Conservation (phyloP, 495 filamentous ascomycete species). For the Glarea lozoyensis region DNA sequence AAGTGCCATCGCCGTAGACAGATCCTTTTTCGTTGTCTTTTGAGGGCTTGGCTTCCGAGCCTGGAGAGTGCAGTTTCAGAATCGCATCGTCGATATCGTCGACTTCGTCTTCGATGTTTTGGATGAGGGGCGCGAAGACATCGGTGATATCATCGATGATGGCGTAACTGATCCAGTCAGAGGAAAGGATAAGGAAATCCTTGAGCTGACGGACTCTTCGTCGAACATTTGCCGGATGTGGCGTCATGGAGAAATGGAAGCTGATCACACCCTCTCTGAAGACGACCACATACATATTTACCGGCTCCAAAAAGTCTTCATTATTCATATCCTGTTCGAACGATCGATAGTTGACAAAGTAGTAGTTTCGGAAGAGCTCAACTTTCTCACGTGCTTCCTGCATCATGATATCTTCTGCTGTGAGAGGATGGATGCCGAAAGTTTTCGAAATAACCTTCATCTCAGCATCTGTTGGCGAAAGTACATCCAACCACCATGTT, state of each 20-base stretch:
- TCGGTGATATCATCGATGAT: slow-evolving; percentile 98
- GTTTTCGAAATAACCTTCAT: slow-evolving; percentile 87
- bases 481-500: slow-evolving; percentile 91
- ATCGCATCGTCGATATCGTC: slow-evolving; percentile 83
- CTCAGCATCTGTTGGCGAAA: slow-evolving; percentile 83
- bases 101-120: slow-evolving; percentile 81
- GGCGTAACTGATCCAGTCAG: slow-evolving; percentile 97
- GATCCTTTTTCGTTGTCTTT: slow-evolving; percentile 35
- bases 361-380: slow-evolving; percentile 93
- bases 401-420: slow-evolving; percentile 93
- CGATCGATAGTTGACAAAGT: slow-evolving; percentile 94
- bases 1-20: slow-evolving; percentile 31
- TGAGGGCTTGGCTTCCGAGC: slow-evolving; percentile 27
- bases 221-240: slow-evolving; percentile 91
- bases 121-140: slow-evolving; percentile 83
- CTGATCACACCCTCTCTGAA: slow-evolving; percentile 92
- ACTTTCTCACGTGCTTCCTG: slow-evolving; percentile 97
- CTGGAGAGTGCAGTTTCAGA: slow-evolving; percentile 59
- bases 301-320: slow-evolving; percentile 83
- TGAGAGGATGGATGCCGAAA: slow-evolving; percentile 91
- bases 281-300: slow-evolving; percentile 96
- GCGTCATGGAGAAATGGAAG: slow-evolving; percentile 90
- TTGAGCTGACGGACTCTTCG: slow-evolving; percentile 85
- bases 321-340: slow-evolving; percentile 89
- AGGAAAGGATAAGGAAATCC: slow-evolving; percentile 86